Base-by-base conservation (phyloP, 352 stramenopile species). In the Globisporangium parvum region DNA sequence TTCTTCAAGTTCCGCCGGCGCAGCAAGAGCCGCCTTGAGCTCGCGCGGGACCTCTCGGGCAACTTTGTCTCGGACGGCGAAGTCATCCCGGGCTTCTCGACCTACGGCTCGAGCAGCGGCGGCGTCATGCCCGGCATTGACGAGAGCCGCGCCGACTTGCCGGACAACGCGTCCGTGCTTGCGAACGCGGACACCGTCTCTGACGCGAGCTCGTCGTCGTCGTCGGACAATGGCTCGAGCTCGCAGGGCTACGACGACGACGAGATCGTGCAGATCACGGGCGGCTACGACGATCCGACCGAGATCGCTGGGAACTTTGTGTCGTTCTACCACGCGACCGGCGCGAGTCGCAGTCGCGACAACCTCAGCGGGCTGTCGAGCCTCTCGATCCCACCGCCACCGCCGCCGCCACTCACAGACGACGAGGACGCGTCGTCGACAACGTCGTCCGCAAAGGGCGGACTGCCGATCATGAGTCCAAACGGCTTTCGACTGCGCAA, bases 1-100 rank as follows among this genome's bases (percentile, higher is more conserved):
- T 90, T 93, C 24, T 93, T 90, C 64, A 91, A 91, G 54, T 93
- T 91, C 44, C 83, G 83, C 47, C 78, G 83, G 73, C 80, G 83
- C 60, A 93, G 83, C 59, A 93, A 93, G 71, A 93, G 83, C 37
- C 83, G 83, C 15, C 66, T 93, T 21, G 80, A 91, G 62, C 63
- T 93, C 18, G 80, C 80, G 20, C 78, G 83, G 24, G 83, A 93
- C 41, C 60, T 91, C 51, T 71, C 77, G 1, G 55, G 55, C 6
- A 73, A 68, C 51, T 77, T 77, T 39, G 58, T 61, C 11, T 71
- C 75, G 20, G 80, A 80, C 40, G 71, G 71, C 12, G 73, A 79
- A 35, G 54, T 66, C 26, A 55, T 61, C 45, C 62, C 63, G 28
- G 65, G 70, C 18, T 85, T 84, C 47, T 60, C 74, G 1, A 85